phyloP scores from a whole-genome alignment of 192 early-diverging fungal genomes.

The Coemansia brasiliensis region DNA sequence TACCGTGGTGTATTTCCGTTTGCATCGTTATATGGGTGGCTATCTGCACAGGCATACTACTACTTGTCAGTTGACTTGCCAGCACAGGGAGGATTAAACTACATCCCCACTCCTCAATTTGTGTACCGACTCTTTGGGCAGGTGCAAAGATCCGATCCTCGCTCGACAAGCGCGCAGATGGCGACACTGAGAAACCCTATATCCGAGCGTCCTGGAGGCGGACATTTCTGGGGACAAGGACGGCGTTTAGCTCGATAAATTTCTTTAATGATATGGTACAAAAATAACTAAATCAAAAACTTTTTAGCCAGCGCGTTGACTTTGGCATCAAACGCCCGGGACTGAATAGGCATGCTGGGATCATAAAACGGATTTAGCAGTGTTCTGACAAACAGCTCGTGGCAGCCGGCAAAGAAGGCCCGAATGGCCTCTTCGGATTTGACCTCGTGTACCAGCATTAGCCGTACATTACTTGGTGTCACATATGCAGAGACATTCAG shows the following conservation, averaged over 20 bases:
- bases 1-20: slow-evolving; percentile 47
- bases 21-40: slow-evolving; percentile 64
- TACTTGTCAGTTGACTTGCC: slow-evolving; percentile 72
- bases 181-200: slow-evolving; percentile 18
- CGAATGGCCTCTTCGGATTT: slow-evolving; percentile 62
- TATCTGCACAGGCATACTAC: slow-evolving; percentile 71
- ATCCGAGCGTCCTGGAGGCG: slow-evolving; percentile 35
- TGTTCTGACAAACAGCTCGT: slow-evolving; percentile 58
- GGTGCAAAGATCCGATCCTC: slow-evolving; percentile 29
- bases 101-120: slow-evolving; percentile 68
- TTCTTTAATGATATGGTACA: not conserved
- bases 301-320: slow-evolving; percentile 73
- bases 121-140: slow-evolving; percentile 55
- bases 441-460: slow-evolving; percentile 73
- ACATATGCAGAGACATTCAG: slow-evolving; percentile 90
- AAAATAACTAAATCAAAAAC: slow-evolving; percentile 60
- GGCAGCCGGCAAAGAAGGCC: slow-evolving; percentile 52
- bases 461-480: slow-evolving; percentile 71
- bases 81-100: slow-evolving; percentile 59
- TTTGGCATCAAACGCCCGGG: slow-evolving; percentile 76
- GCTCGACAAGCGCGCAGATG: slow-evolving; percentile 11
- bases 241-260: slow-evolving; percentile 40
- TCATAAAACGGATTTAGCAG: slow-evolving; percentile 92
- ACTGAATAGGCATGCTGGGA: slow-evolving; percentile 76
- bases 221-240: slow-evolving; percentile 59